Evolutionary conservation across 164 flowering plant species (phyloP), one percentile per base, ranked within the genome.

Genomic region (Nelumbo lutea): DNA sequence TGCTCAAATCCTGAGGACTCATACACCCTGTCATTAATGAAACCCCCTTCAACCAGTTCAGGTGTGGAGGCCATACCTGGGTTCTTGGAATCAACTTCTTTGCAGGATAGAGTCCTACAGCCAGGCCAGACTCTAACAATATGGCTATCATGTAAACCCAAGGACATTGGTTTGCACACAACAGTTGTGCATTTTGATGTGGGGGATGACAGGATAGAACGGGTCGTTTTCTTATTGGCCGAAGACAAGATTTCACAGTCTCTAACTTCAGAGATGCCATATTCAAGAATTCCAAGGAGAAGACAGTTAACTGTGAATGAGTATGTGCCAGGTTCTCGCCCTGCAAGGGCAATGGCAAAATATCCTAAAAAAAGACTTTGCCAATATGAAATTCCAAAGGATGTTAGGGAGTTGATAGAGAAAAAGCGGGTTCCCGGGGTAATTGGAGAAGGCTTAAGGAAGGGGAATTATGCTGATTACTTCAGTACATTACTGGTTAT

Each of bases 131-230:
- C 83, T n/a, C 63, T 96, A 48, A 87, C 76, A 13, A 68, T 96
- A 65, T 96, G 99, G 99, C 43, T 96, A 15, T 87, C 95, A 41
- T 93, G 98, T 83, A 88, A 87, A 59, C 89, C 98, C 0, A 83
- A 82, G 72, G 91, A 72, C 4, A 86, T 90, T 52, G 98, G 99
- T 40, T 55, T 87, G 81, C 87, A 87, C 71, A 84, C 88, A 4
- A 58, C 90, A 0, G 81, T 83, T 39, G 86, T 96, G 69, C 90
- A 93, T 69, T 84, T 96, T 75, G 86, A 83, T 75, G 79, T 82
- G 50, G 88, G 80, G 8, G 80, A 79, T 66, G 92, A 92, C 8
- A 81, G 71, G 68, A 78, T 88, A 8, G 98, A 96, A 63, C 82
- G 98, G 3, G 75, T 93, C 5, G 90, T 78, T 70, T 85, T 93